Evolutionary conservation across 805 yeast genomes (phyloP).

Genomic region (Isabelozyma gotoi): DNA sequence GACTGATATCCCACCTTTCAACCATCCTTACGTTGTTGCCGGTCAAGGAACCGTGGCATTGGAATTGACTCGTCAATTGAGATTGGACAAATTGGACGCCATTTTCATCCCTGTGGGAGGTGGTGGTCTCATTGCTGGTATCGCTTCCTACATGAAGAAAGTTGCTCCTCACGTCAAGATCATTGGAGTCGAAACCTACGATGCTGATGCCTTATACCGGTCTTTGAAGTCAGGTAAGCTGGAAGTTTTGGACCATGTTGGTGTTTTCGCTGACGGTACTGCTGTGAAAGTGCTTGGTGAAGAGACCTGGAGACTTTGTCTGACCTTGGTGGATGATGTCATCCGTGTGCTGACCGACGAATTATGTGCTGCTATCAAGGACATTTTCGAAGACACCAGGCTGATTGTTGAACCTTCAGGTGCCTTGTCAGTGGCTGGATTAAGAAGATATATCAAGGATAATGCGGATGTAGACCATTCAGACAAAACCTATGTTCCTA

Average conservation of each 20-base stretch:
- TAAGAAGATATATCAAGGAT: slow-evolving; percentile 72
- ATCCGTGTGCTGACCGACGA: slow-evolving; percentile 87
- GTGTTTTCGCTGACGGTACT: slow-evolving; percentile 98
- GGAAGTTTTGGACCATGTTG: slow-evolving; percentile 67
- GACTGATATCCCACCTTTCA: slow-evolving; percentile 96
- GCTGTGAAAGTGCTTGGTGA: slow-evolving; percentile 89
- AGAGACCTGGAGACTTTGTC: slow-evolving; percentile 83
- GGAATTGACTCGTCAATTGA: slow-evolving; percentile 86
- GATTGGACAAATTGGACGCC: slow-evolving; percentile 74
- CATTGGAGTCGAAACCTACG: slow-evolving; percentile 94
- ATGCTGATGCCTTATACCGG: slow-evolving; percentile 88
- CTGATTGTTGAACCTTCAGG: slow-evolving; percentile 96
- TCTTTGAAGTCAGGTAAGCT: slow-evolving; percentile 59
- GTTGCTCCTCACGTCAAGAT: slow-evolving; percentile 97
- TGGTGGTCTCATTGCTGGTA: slow-evolving; percentile 92
- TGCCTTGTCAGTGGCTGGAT: slow-evolving; percentile 93
- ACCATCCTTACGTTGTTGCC: slow-evolving; percentile 96
- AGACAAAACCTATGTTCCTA: slow-evolving; percentile 72
- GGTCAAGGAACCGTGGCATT: slow-evolving; percentile 98
- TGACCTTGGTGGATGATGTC: slow-evolving; percentile 83
- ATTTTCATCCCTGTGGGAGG: slow-evolving; percentile 95
- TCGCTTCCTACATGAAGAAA: slow-evolving; percentile 86
- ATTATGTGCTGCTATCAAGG: slow-evolving; percentile 94
- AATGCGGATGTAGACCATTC: slow-evolving; percentile 74
- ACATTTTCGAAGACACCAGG: slow-evolving; percentile 93